Evolutionary conservation across 306 rosid species (phyloP).

Genomic region (Gynostemma pentaphyllum): DNA sequence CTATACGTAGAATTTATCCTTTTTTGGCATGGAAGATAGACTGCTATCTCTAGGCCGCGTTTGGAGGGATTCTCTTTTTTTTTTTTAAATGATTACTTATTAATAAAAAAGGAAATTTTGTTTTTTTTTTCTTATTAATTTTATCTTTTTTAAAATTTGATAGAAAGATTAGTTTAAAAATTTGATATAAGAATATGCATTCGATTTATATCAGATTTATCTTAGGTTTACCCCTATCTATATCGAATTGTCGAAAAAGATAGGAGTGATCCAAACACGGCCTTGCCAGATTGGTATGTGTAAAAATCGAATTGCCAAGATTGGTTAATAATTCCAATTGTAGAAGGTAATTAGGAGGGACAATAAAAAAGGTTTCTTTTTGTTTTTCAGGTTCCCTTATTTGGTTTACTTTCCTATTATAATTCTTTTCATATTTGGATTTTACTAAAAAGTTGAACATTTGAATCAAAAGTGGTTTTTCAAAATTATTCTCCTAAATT

Average conservation of each 20-base stretch:
- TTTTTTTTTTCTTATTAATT: no score
- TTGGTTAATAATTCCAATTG: not conserved
- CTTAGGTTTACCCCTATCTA: no score
- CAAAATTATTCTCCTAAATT: no score
- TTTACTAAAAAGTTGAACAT: not conserved
- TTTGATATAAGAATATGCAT: no score
- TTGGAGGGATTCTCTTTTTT: not conserved
- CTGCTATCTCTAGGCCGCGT: not conserved
- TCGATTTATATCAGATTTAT: no score
- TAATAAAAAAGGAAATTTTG: no score
- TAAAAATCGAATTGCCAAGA: not conserved
- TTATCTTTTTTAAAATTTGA: no score
- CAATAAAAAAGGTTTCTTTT: not conserved
- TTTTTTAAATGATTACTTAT: no score
- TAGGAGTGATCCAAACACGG: not conserved
- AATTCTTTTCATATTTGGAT: not conserved
- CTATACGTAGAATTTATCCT: slow-evolving; percentile 35
- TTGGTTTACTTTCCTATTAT: slow-evolving; percentile 2
- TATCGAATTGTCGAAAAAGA: not conserved
- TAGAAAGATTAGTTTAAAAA: no score
- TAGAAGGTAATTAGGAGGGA: not conserved
- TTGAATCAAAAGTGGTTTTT: no score
- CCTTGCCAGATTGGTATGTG: not conserved
- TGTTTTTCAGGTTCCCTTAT: not conserved
- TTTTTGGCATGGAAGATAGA: slow-evolving; percentile 25